Conservation (phyloP, 345 rosid species). For the Angophora floribunda region DNA sequence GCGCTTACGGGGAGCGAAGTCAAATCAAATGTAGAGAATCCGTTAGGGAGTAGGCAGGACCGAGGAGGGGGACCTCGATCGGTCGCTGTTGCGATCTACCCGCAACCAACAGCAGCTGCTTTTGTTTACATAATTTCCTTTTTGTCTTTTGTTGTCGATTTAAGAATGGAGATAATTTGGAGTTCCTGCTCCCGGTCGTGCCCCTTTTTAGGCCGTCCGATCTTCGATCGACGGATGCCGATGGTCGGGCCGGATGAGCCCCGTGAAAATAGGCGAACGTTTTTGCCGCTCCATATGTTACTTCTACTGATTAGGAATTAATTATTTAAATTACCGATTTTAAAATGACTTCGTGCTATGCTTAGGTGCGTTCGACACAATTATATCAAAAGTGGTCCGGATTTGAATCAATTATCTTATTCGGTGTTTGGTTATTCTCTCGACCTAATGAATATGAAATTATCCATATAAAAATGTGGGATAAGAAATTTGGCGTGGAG, state of each 20-base stretch:
- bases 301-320: no score
- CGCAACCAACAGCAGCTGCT: neutral
- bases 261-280: neutral
- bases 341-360: neutral
- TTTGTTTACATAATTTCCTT: neutral
- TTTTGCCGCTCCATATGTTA: neutral
- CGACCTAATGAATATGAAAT: rapidly evolving
- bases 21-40: neutral
- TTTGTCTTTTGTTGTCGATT: neutral
- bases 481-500: rapidly evolving
- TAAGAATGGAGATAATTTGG: neutral
- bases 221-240: no score
- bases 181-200: neutral
- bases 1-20: neutral
- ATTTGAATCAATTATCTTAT: no score
- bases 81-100: neutral
- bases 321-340: no score
- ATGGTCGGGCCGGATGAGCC: no score
- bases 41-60: neutral
- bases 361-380: neutral
- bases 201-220: no score
- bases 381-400: neutral
- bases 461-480: rapidly evolving
- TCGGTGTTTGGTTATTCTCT: neutral
- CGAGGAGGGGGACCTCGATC: neutral